These are phyloP conservation scores for Camelina sativa DNA, from an alignment of 345 rosid genomes.

Conservation along the genomic window DNA sequence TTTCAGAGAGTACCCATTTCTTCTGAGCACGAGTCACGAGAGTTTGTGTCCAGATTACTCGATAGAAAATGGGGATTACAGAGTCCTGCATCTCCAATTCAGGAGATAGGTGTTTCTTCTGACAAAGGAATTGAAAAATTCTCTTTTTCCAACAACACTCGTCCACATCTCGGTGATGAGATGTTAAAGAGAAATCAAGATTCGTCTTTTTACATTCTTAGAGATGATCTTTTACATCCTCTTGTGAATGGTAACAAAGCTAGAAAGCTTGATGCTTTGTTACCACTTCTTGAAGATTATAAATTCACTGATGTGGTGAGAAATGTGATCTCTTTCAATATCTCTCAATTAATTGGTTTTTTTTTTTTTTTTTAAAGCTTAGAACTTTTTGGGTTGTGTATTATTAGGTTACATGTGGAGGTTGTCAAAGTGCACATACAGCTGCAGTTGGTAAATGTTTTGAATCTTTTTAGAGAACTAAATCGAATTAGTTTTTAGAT, in stretches of 20 bases:
- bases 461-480: neutral
- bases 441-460: conserved; percentile 72
- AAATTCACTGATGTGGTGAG: conserved; percentile 86
- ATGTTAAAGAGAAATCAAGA: conserved; percentile 35
- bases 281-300: conserved; percentile 69
- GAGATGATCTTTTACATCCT: conserved; percentile 95
- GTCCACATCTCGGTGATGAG: conserved; percentile 53
- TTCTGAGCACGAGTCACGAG: conserved; percentile 43
- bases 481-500: neutral
- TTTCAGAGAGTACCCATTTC: conserved; percentile 46
- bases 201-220: conserved; percentile 65
- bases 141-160: conserved; percentile 49
- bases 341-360: conserved; percentile 1
- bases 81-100: conserved; percentile 64
- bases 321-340: neutral
- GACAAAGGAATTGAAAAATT: conserved; percentile 25
- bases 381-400: conserved; percentile 23
- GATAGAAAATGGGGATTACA: conserved; percentile 71
- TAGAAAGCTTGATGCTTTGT: conserved; percentile 81
- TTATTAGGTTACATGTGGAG: conserved; percentile 96
- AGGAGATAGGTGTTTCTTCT: conserved; percentile 54
- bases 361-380: neutral
- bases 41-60: conserved; percentile 55
- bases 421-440: conserved; percentile 94
- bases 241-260: conserved; percentile 90